Percentiles rank a stretch among this genome's conserved stretches.
Conservation (phyloP, 225 moss, liverwort and hornwort species). For the Asterella californica region DNA sequence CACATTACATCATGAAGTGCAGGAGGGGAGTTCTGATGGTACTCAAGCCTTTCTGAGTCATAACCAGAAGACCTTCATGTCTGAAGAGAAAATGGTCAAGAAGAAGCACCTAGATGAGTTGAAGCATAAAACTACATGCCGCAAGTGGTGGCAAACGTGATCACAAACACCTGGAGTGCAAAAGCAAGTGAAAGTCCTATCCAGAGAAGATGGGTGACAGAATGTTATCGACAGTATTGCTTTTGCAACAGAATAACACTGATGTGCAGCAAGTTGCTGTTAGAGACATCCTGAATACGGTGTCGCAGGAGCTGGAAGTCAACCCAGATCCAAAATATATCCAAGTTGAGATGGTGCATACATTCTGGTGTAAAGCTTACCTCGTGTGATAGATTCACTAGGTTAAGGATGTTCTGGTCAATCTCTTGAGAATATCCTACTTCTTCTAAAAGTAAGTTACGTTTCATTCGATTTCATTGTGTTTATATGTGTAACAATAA, state of each 20-base stretch:
- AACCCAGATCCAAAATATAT: conserved; percentile 76
- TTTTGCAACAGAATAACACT: background rate
- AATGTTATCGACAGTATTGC: background rate
- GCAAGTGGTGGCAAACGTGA: background rate
- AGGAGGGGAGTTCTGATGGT: background rate
- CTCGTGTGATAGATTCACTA: background rate
- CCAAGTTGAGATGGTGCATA: conserved; percentile 69
- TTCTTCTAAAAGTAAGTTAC: no score
- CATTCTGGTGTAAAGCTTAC: background rate
- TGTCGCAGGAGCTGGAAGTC: conserved; percentile 52
- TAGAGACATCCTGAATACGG: conserved; percentile 72
- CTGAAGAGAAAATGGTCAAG: background rate
- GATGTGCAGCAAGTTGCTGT: conserved; percentile 54
- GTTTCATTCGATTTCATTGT: no score
- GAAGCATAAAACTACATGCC: background rate
- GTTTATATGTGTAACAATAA: background rate
- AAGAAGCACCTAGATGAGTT: background rate
- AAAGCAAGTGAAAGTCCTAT: background rate
- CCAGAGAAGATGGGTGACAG: background rate
- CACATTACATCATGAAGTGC: background rate
- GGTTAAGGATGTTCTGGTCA: background rate
- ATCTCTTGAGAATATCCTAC: no score
- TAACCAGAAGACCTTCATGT: background rate
- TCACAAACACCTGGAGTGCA: background rate
- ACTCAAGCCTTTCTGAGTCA: background rate